Percentiles rank a stretch among this genome's conserved stretches.
Evolutionary conservation across 2,329 filamentous ascomycete species (phyloP).

Genomic region (Cryphonectria japonica): DNA sequence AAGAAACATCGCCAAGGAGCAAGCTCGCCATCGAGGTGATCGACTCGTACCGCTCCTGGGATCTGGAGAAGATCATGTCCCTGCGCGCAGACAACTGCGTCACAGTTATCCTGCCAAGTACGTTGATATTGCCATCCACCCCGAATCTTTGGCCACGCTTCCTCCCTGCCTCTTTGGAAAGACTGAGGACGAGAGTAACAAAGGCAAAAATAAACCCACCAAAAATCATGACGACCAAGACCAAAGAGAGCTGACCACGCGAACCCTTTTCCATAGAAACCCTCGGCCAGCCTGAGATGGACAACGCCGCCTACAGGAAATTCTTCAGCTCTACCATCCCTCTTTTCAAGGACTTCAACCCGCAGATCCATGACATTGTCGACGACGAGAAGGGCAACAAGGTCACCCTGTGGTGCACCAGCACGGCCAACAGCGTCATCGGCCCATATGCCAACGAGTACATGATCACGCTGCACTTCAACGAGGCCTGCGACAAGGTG

Average conservation of each 20-base stretch:
- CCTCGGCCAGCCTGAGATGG: slow-evolving; percentile 8
- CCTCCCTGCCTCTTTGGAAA: too few species aligned
- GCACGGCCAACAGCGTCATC: slow-evolving; percentile 29
- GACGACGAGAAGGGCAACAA: slow-evolving; percentile 33
- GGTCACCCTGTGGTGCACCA: slow-evolving; percentile 30
- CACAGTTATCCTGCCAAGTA: slow-evolving; percentile 14
- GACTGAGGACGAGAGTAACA: too few species aligned
- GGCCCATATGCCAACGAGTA: slow-evolving; percentile 34
- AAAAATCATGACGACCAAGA: neutral
- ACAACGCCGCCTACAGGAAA: slow-evolving; percentile 9
- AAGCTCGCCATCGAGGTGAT: slow-evolving; percentile 20
- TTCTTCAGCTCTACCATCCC: slow-evolving; percentile 16
- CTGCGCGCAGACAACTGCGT: slow-evolving; percentile 20
- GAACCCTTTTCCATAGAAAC: neutral
- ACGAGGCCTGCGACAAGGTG: slow-evolving; percentile 30
- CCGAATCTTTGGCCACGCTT: neutral
- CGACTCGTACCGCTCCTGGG: slow-evolving; percentile 18
- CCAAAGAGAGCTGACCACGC: neutral
- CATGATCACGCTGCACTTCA: slow-evolving; percentile 32
- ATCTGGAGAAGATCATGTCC: slow-evolving; percentile 19
- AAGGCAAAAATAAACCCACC: too few species aligned
- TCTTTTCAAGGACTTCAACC: slow-evolving; percentile 18
- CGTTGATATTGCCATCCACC: neutral
- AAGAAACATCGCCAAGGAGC: slow-evolving; percentile 4
- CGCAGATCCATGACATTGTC: slow-evolving; percentile 9